Evolutionary conservation across 768 basidiomycete species (phyloP).

Genomic region (Lactifluus volemus): DNA sequence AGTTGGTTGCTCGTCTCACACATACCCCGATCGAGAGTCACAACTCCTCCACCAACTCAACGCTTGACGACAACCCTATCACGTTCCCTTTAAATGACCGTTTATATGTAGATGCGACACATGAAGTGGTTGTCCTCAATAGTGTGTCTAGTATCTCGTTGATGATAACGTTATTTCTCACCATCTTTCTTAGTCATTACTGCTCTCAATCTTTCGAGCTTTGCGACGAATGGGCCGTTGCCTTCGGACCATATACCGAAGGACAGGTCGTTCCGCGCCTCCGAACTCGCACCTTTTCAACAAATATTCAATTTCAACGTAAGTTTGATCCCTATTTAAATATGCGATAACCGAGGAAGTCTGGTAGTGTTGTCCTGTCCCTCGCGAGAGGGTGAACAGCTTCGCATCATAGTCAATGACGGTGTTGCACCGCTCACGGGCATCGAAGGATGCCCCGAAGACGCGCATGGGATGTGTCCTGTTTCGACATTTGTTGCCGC

Average conservation of each 20-base stretch:
- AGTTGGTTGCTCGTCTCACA: constrained; percentile 75
- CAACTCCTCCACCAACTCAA: constrained; percentile 81
- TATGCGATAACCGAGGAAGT: neutral
- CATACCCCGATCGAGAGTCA: constrained; percentile 59
- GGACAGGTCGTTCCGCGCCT: constrained; percentile 58
- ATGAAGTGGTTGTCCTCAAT: constrained; percentile 87
- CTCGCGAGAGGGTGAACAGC: constrained; percentile 38
- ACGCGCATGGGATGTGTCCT: constrained; percentile 72
- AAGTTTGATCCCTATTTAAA: constrained; percentile 19
- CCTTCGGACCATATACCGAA: constrained; percentile 63
- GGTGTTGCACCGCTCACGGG: constrained; percentile 75
- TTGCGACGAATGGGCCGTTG: constrained; percentile 66
- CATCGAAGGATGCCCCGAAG: constrained; percentile 61
- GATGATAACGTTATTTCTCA: neutral
- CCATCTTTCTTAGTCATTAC: constrained; percentile 50
- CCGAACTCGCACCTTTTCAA: constrained; percentile 83
- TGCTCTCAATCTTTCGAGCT: constrained; percentile 71
- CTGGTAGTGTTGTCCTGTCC: constrained; percentile 25
- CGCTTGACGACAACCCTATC: constrained; percentile 56
- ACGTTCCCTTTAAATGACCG: constrained; percentile 66
- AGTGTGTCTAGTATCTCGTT: constrained; percentile 34
- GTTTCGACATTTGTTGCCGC: constrained; percentile 62
- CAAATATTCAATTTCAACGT: constrained; percentile 88
- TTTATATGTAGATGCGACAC: constrained; percentile 83
- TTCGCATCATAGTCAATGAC: constrained; percentile 84